Evolutionary conservation across 1,139 yeast genomes (phyloP), one percentile per base, ranked within the genome.

Genomic region (Geotrichum siamense): DNA sequence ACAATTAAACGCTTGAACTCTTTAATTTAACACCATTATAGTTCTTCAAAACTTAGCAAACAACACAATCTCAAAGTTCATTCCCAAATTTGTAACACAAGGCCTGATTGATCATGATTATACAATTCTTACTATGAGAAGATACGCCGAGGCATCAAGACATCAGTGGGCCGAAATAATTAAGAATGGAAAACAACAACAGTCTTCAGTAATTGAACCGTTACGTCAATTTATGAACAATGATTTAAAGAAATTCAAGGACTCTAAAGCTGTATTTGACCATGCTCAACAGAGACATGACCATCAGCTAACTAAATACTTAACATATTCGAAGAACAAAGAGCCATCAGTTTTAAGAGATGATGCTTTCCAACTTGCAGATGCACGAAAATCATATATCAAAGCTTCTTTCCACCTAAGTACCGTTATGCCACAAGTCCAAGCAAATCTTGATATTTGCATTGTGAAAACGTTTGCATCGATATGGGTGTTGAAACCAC

Each of bases 101-200:
- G 89, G 89, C 0, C 61, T 80, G 23, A 72, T 79, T 20, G 87
- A 81, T 58, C 94, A 77, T 59, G 91, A 82, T 51, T 79, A 78
- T 52, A 81, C 94, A 1, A 74, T 79, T 23, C 68, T 75, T 16
- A 72, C 82, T 8, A 63, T 89, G 47, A 70, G 75, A 25, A 68
- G 74, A 22, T 74, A 83, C n/a, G 70, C 79, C 13, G 70, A 64
- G 28, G 85, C 80, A 1, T 65, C 81, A 38, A 67, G 71, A 30
- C 63, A 64, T 13, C 58, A 77, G 13, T 78, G 85, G 79, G 60
- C 71, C 1, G 62, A 68, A 12, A 66, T 76, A 20, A 58, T 78
- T 30, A 62, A 67, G 9, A 62, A 73, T 5, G 63, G 80, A 32
- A 60, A 64, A 10, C 63, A 75, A 32, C 74, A 75, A 48, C 62